These are phyloP conservation scores for Durusdinium trenchii DNA, from an alignment of 73 alveolate species.

Conservation along the genomic window DNA sequence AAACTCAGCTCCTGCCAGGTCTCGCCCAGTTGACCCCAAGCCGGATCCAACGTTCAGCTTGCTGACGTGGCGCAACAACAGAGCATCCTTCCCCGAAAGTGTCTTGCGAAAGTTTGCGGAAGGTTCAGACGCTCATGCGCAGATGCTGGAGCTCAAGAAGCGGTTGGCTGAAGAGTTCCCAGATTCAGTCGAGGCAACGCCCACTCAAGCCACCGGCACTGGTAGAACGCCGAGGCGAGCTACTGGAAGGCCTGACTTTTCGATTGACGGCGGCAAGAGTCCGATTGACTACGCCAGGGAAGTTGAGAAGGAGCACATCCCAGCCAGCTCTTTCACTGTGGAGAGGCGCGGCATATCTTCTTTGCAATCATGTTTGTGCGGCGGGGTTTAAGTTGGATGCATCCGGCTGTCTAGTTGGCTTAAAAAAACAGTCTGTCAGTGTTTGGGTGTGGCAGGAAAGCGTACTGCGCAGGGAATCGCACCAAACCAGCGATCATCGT, in stretches of 20 bases:
- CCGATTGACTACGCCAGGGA: slow-evolving; percentile 4
- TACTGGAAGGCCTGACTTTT: slow-evolving; percentile 1
- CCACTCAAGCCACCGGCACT: not conserved
- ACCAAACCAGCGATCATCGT: not conserved
- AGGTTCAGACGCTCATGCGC: not conserved
- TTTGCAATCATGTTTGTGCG: too few relatives aligned
- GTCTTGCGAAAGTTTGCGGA: not conserved
- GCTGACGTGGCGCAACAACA: not conserved
- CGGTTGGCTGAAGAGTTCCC: not conserved
- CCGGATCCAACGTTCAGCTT: not conserved
- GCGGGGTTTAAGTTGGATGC: too few relatives aligned
- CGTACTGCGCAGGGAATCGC: not conserved
- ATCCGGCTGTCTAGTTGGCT: too few relatives aligned
- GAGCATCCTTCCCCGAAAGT: not conserved
- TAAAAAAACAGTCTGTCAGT: not conserved
- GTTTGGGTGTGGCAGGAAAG: not conserved
- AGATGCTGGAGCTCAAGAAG: not conserved
- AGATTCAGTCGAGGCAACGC: not conserved
- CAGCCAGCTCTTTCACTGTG: not conserved
- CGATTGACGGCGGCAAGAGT: slow-evolving; percentile 1
- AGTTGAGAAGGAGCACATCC: not conserved
- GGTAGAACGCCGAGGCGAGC: not conserved
- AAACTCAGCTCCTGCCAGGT: not conserved
- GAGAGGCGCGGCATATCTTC: not conserved
- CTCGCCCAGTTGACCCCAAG: not conserved